A percentile compares a stretch with the other conserved stretches of the same genome.
Conservation (phyloP, 768 basidiomycete genomes). For the Cubamyces sp. region DNA sequence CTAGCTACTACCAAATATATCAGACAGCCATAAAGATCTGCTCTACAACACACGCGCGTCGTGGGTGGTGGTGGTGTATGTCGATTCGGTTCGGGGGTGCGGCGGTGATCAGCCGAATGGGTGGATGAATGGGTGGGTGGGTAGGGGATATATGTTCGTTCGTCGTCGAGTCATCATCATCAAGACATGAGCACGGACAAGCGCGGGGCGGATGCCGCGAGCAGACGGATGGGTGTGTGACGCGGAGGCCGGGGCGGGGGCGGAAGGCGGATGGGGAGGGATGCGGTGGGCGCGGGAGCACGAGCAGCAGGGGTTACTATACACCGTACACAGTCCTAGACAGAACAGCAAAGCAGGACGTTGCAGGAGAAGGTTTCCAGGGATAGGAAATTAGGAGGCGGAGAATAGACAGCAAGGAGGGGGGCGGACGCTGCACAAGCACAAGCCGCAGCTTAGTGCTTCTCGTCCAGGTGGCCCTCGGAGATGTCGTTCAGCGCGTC, state of each 20-base stretch:
- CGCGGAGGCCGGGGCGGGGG: too few species aligned
- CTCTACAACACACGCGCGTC: conserved; percentile 14
- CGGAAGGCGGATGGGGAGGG: neutral
- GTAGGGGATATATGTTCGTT: neutral
- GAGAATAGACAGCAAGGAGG: neutral
- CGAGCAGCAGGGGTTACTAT: neutral
- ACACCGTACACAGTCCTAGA: conserved; percentile 5
- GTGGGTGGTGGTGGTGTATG: neutral
- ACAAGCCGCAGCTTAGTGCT: conserved; percentile 4
- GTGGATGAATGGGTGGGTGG: neutral
- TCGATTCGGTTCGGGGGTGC: neutral
- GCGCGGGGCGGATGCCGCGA: neutral
- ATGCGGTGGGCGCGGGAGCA: too few species aligned
- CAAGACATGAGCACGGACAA: conserved; percentile 10
- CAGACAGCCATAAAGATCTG: conserved; percentile 7
- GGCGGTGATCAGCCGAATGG: neutral
- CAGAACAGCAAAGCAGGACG: neutral
- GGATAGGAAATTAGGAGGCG: neutral
- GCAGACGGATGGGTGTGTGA: neutral
- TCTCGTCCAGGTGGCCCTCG: conserved; percentile 41
- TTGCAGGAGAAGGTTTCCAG: neutral
- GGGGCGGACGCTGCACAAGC: neutral
- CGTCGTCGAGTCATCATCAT: conserved; percentile 20
- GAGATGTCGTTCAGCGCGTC: conserved; percentile 61
- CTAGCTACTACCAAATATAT: conserved; percentile 20